phyloP scores from a whole-genome alignment of 2,329 filamentous ascomycete genomes.

The Trichoderma breve region DNA sequence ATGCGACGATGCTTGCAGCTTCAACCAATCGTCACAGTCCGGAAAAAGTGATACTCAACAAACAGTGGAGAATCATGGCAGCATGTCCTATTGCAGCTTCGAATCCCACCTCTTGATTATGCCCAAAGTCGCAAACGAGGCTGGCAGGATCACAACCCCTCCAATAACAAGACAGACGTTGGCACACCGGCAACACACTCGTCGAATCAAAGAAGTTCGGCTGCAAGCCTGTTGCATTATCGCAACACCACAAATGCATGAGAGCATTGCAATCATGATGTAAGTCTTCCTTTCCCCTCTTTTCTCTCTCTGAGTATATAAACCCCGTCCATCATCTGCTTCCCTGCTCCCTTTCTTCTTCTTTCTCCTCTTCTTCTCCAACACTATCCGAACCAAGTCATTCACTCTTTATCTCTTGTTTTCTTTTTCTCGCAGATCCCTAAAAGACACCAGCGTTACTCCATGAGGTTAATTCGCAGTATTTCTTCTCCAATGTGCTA shows the following conservation, averaged over 20 bases:
- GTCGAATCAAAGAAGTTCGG: background rate
- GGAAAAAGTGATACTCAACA: background rate
- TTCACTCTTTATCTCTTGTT: no score
- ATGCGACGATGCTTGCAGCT: background rate
- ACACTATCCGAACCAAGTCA: no score
- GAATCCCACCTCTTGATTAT: background rate
- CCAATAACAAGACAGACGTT: background rate
- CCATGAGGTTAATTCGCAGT: background rate
- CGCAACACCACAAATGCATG: background rate
- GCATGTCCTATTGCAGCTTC: conserved; percentile 20
- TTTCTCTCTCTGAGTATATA: background rate
- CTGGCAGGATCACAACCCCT: conserved; percentile 23
- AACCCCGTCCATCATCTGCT: background rate
- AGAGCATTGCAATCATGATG: background rate
- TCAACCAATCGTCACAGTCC: background rate
- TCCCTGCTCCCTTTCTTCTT: background rate
- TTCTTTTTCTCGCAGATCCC: background rate
- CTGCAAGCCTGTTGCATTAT: background rate
- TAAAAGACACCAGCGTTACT: background rate
- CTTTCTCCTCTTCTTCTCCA: background rate
- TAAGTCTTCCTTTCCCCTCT: background rate
- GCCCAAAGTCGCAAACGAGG: conserved; percentile 28
- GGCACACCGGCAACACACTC: background rate
- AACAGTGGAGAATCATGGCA: conserved; percentile 22
- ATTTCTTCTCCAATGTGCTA: background rate